Percentiles rank a stretch among this genome's conserved stretches.
Conservation (phyloP, 2,329 filamentous ascomycete genomes). For the Aspergillus versicolor region DNA sequence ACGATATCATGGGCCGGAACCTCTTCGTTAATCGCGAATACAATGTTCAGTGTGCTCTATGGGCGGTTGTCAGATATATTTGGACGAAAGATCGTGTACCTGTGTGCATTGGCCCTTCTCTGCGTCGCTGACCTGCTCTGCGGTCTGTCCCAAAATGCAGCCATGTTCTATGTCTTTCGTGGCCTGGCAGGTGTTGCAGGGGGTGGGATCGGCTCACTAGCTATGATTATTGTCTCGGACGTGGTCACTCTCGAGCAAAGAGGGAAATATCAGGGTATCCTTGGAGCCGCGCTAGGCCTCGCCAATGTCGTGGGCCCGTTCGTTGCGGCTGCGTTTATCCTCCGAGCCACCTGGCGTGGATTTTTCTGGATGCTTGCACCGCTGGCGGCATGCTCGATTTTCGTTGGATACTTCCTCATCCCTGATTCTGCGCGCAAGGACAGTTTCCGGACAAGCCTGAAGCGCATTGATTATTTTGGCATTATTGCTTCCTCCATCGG, state of each 20-base stretch:
- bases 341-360: conserved; percentile 45
- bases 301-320: conserved; percentile 51
- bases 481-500: conserved; percentile 55
- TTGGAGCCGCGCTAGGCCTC: conserved; percentile 45
- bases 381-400: conserved; percentile 48
- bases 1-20: conserved; percentile 70
- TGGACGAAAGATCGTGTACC: conserved; percentile 59
- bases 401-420: conserved; percentile 52
- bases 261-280: conserved; percentile 55
- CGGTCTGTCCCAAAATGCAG: conserved; percentile 54
- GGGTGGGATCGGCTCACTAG: conserved; percentile 59
- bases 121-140: conserved; percentile 60
- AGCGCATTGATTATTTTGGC: conserved; percentile 58
- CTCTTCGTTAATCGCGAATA: conserved; percentile 66
- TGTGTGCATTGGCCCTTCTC: conserved; percentile 55
- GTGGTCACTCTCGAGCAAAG: conserved; percentile 59
- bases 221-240: conserved; percentile 64
- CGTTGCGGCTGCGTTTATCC: conserved; percentile 47
- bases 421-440: conserved; percentile 52
- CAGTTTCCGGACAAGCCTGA: conserved; percentile 35
- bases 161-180: conserved; percentile 62
- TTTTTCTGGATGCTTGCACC: conserved; percentile 55
- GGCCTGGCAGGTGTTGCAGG: conserved; percentile 61
- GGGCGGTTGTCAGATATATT: conserved; percentile 62
- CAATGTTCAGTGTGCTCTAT: conserved; percentile 65